Evolutionary conservation across 805 yeast genomes (phyloP), one percentile per base, ranked within the genome.

Genomic region (Yamadazyma takamatsuzukensis): DNA sequence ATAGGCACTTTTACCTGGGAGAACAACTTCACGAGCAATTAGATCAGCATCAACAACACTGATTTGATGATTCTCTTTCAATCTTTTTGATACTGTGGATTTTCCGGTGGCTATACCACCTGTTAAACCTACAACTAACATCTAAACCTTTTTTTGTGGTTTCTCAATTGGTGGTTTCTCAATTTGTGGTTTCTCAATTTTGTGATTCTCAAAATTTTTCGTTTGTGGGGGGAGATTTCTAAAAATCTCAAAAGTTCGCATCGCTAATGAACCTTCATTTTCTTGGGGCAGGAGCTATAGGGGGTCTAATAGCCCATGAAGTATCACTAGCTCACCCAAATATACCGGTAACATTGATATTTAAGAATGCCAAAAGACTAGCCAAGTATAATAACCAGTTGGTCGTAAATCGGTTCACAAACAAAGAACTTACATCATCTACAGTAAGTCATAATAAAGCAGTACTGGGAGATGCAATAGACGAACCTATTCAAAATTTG

Each of bases 31-130:
- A 37, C 83, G 72, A 0, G 98, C 97, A 27, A 94, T 81, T 30
- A 74, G 55, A 55, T 93, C 99, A 1, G 98, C 97, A 61, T 93
- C 98, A 1, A 93, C 70, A 1, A 93, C 58, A 0, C 82, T 70
- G 4, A 83, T 38, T 2, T 64, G 51, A 48, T 79, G 70, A 8
- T 74, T 59, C 7, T 74, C 72, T 4, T 55, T 40, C 8, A 93
- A 59, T 21, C 73, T 56, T 12, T 61, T 51, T 0, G 96, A 85
- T 0, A 85, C 97, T 0, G 97, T 90, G 13, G 95, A 82, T 51
- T 93, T 93, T 3, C 99, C 99, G n/a, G 93, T 74, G 4, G 96
- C 96, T 30, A 93, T 93, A 2, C 97, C 96, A 2, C 99, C 99
- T 0, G 98, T 93, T n/a, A 93, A 72, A 1, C 99, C 99, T 5